A percentile compares a stretch with the other conserved stretches of the same genome.
These are phyloP conservation scores for Euphorbia pulcherrima DNA, from an alignment of 345 rosid genomes.

Conservation along the genomic window DNA sequence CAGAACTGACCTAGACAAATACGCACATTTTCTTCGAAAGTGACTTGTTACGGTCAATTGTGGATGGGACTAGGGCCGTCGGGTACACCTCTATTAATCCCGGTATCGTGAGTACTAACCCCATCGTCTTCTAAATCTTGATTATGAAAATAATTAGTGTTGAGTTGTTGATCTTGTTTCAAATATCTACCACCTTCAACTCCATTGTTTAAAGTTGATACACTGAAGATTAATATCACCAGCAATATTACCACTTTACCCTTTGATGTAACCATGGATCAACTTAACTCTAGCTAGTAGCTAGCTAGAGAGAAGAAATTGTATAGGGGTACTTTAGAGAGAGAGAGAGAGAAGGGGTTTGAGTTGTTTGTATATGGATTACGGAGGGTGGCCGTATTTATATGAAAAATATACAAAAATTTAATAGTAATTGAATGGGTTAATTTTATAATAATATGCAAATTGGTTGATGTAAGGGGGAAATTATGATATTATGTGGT, in stretches of 20 bases:
- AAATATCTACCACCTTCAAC: background rate
- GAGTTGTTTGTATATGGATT: background rate
- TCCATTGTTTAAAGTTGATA: background rate
- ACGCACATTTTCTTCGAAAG: background rate
- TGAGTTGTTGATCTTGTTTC: background rate
- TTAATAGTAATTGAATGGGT: too few species aligned
- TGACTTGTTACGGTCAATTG: background rate
- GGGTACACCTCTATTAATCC: background rate
- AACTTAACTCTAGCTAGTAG: too few species aligned
- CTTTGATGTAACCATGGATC: background rate
- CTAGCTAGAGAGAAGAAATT: background rate
- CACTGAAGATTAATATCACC: background rate
- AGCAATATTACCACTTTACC: background rate
- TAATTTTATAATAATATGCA: too few species aligned
- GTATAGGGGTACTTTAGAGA: background rate
- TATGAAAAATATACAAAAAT: too few species aligned
- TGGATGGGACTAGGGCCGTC: background rate
- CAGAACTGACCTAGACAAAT: too few species aligned
- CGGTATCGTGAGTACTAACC: background rate
- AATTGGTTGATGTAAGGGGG: too few species aligned
- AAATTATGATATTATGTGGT: too few species aligned
- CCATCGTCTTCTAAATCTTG: background rate
- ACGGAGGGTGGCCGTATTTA: too few species aligned
- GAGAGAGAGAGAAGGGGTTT: background rate
- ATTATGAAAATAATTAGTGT: too few species aligned